Base-by-base conservation (phyloP, 257 asterid genomes). In the Solanum gracilifrons region DNA sequence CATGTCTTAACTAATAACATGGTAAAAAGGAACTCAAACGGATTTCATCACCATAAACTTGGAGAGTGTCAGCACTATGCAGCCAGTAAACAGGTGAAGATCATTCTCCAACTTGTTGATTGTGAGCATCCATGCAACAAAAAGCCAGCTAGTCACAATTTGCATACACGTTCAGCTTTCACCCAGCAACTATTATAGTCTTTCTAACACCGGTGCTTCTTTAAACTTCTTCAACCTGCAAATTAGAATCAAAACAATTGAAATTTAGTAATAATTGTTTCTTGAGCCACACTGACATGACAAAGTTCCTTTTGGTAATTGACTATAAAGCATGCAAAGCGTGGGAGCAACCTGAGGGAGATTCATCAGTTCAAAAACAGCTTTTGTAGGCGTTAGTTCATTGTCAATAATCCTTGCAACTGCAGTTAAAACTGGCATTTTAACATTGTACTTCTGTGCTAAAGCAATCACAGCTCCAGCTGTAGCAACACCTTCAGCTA, bases 381-480 rank as follows among this genome's bases (percentile, higher is more conserved):
- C 99, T 90, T 93, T 95, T 27, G 94, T 91, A 6, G 99, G 98
- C 1, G 98, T 95, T 18, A 96, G 95, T 86, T 96, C 99, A 35
- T 93, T 93, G 93, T 96, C 98, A 62, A 96, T 88, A 41, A 96
- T 96, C 86, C 96, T 93, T 32, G 99, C 98, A 87, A 95, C 98
- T 60, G 99, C 99, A 75, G 99, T 96, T 90, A 96, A 93, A 43
- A 96, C 99, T 9, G 98, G 98, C 95, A 96, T 69, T 90, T 96
- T 95, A 29, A 96, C 98, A 91, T 96, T 96, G 77, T 94, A 96
- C 85, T 95, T 96, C 90, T 95, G 97, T 6, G 98, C 99, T 32
- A 96, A 89, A 43, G 98, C 96, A 85, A 96, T 95, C 85, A 96
- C 99, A 71, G 99, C 98, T 85, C 98, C 98, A 10, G 99, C 99